Conservation (phyloP, 2,329 filamentous ascomycete genomes). For the Pezicula carpinea region DNA sequence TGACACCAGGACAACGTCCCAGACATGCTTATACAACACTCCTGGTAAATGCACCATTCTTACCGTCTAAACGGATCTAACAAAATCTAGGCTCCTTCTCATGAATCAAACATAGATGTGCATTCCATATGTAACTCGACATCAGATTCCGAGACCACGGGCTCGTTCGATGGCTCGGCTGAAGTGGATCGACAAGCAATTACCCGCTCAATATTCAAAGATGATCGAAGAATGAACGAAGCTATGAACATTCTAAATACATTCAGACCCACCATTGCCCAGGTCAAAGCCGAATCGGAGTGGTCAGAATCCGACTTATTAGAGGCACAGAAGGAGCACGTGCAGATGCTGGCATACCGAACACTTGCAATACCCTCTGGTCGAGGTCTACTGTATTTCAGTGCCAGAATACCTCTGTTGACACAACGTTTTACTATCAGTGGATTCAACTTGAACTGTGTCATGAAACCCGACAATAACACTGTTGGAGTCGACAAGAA, state of each 20-base stretch:
- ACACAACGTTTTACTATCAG: constrained; percentile 89
- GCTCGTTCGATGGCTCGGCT: constrained; percentile 70
- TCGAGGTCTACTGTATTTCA: constrained; percentile 82
- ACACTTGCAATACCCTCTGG: constrained; percentile 87
- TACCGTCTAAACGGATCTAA: constrained; percentile 8
- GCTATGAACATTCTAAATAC: constrained; percentile 83
- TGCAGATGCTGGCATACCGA: constrained; percentile 78
- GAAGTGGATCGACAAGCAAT: constrained; percentile 80
- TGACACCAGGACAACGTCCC: constrained; percentile 42
- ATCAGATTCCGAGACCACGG: constrained; percentile 52
- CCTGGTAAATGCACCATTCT: constrained; percentile 14
- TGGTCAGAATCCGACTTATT: constrained; percentile 85
- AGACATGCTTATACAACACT: constrained; percentile 19
- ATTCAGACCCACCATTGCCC: constrained; percentile 71
- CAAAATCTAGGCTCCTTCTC: constrained; percentile 47
- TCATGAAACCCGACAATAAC: constrained; percentile 87
- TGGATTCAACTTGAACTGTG: constrained; percentile 86
- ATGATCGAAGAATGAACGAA: constrained; percentile 86
- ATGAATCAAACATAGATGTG: constrained; percentile 68
- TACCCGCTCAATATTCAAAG: constrained; percentile 81
- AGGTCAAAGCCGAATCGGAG: constrained; percentile 66
- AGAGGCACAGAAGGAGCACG: constrained; percentile 87
- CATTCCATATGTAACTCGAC: constrained; percentile 67
- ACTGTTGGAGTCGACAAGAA: constrained; percentile 89
- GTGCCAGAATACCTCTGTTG: constrained; percentile 78